phyloP scores from a whole-genome alignment of 371 early-diverging fungal species.

The Cokeromyces recurvatus region DNA sequence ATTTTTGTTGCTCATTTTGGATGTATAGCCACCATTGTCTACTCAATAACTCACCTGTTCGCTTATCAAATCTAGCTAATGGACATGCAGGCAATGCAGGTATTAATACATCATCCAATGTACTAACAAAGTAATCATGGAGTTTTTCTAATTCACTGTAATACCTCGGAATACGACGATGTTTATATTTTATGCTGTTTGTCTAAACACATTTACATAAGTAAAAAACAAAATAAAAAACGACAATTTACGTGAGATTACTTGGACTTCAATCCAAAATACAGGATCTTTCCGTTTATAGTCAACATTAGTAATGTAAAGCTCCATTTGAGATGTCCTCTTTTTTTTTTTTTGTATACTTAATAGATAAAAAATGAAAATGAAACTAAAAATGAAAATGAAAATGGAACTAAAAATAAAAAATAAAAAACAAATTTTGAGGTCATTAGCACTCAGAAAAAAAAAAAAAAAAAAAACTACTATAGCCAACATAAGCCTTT shows the following conservation, averaged over 20 bases:
- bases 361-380: too few species aligned
- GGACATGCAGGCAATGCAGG: slow-evolving; percentile 38
- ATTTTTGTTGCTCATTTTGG: neutral
- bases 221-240: too few species aligned
- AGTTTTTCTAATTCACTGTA: slow-evolving; percentile 38
- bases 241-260: too few species aligned
- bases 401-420: too few species aligned
- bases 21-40: slow-evolving; percentile 37
- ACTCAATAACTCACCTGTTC: slow-evolving; percentile 20
- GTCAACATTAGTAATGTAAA: slow-evolving; percentile 34
- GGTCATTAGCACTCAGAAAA: too few species aligned
- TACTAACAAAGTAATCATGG: slow-evolving; percentile 19
- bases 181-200: slow-evolving; percentile 29
- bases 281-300: slow-evolving; percentile 46
- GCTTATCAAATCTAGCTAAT: slow-evolving; percentile 25
- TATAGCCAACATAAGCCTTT: too few species aligned
- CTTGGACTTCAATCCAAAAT: slow-evolving; percentile 42
- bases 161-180: slow-evolving; percentile 39
- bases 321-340: too few species aligned
- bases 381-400: too few species aligned
- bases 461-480: too few species aligned
- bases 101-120: slow-evolving; percentile 34
- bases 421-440: too few species aligned
- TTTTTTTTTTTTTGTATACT: too few species aligned
- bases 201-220: too few species aligned